Conservation (phyloP, 1,284 basidiomycete species). For the Ceratobasidium sp. region DNA sequence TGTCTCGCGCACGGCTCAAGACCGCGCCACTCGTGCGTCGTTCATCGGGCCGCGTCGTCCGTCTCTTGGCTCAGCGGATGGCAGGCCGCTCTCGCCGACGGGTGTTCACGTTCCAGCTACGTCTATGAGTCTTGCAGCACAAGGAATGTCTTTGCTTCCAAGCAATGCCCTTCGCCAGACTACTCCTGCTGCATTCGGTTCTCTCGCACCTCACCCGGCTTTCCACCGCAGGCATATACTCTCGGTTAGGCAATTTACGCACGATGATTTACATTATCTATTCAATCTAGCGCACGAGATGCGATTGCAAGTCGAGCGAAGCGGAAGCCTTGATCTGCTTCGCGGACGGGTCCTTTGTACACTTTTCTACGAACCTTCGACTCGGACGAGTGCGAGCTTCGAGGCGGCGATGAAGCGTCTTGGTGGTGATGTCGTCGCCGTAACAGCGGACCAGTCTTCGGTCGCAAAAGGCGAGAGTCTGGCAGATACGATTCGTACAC, state of each 20-base stretch:
- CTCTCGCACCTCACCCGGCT: conserved; percentile 68
- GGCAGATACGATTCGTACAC: conserved; percentile 92
- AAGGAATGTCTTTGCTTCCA: conserved; percentile 35
- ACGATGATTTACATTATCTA: conserved; percentile 92
- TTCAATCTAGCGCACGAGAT: conserved; percentile 98
- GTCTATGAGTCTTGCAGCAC: conserved; percentile 24
- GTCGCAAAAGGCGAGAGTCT: conserved; percentile 96
- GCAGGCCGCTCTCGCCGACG: conserved; percentile 49
- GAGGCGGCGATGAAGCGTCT: conserved; percentile 99
- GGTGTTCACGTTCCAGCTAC: conserved; percentile 51
- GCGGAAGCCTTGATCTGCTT: conserved; percentile 89
- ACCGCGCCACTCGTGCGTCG: conserved; percentile 55
- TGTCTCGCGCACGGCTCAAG: conserved; percentile 54
- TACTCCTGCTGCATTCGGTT: conserved; percentile 40
- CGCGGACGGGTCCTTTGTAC: conserved; percentile 93
- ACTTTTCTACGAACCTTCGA: conserved; percentile 99
- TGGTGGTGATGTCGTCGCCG: conserved; percentile 92
- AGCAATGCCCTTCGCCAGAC: conserved; percentile 38
- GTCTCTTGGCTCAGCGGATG: conserved; percentile 47
- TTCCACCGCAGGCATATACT: conserved; percentile 92
- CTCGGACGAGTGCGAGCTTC: conserved; percentile 95
- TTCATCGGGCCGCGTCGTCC: conserved; percentile 55
- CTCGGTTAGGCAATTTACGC: conserved; percentile 92
- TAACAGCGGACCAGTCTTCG: conserved; percentile 86
- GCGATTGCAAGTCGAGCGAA: conserved; percentile 94